A percentile compares a stretch with the other conserved stretches of the same genome.
phyloP scores from a whole-genome alignment of 1,284 basidiomycete species.

The Puccinia polysora region DNA sequence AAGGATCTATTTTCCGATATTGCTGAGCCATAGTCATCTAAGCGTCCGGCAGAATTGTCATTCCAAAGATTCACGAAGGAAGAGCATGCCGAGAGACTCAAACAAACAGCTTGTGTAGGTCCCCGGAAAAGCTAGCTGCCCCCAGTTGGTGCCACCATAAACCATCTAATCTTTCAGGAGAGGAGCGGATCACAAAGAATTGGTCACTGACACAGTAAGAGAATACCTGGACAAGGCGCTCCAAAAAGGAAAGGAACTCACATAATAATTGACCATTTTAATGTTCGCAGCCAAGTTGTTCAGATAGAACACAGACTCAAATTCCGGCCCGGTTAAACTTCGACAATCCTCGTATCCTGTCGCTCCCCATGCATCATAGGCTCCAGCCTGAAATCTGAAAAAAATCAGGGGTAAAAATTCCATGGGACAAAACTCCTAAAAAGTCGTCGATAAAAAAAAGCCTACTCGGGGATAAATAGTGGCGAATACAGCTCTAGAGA shows the following conservation, averaged over 20 bases:
- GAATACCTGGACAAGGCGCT: neutral
- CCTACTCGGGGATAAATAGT: constrained; percentile 45
- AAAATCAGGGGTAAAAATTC: neutral
- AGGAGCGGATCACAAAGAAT: neutral
- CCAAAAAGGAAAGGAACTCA: constrained; percentile 54
- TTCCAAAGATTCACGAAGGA: neutral
- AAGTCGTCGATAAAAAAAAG: neutral
- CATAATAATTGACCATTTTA: constrained; percentile 71
- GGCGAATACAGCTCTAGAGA: constrained; percentile 45
- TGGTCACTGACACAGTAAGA: neutral
- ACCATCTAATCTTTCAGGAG: constrained; percentile 14
- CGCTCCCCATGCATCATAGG: constrained; percentile 64
- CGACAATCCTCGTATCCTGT: constrained; percentile 59
- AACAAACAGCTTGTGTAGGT: constrained; percentile 48
- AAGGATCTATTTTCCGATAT: constrained; percentile 67
- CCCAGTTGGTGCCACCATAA: constrained; percentile 70
- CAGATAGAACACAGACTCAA: constrained; percentile 69
- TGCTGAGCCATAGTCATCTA: constrained; percentile 56
- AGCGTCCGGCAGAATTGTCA: constrained; percentile 47
- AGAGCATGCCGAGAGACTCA: constrained; percentile 52
- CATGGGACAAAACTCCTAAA: neutral
- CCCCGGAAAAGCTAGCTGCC: constrained; percentile 64
- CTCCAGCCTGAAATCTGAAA: constrained; percentile 58
- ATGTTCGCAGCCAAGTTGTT: constrained; percentile 60
- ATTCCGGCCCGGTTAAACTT: constrained; percentile 64